Evolutionary conservation across 192 early-diverging fungal species (phyloP), one percentile per base, ranked within the genome.

Genomic region (Coemansia sp.): DNA sequence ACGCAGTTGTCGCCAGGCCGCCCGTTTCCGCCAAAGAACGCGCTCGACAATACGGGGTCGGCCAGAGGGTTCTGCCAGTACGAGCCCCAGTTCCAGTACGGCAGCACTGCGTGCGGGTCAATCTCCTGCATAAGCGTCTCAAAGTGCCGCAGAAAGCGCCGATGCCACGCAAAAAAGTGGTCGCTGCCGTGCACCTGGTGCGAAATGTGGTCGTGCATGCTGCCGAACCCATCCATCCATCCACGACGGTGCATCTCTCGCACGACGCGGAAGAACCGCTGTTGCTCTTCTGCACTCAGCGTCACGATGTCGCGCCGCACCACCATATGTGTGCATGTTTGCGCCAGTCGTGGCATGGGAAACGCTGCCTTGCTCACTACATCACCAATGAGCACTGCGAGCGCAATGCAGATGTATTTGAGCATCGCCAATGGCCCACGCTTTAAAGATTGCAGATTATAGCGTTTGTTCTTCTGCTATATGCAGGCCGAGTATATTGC

Each of bases 31-130:
- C 82, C 84, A 66, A 76, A 75, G 14, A 64, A 63, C 21, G 52
- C 45, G 12, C 59, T 25, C 17, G 72, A 67, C 14, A 85, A 55
- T 3, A 79, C 68, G 4, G 73, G 76, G 24, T 75, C 73, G 1
- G 49, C 57, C 11, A 65, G 56, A 49, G 85, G 84, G 68, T 82
- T 70, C 70, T 78, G 66, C 77, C 76, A 79, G 68, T 74, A 72
- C 47, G 65, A 72, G 27, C 69, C 73, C 88, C 88, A 90, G 77
- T 86, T 85, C 86, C 86, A 87, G 82, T 86, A 89, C 2, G 86
- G 88, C 32, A 89, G 56, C 14, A 83, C 68, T 2, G 80, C 74
- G 15, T 60, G 65, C 15, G 81, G 78, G 49, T 85, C 80, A 11
- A 82, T 82, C 23, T 72, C 64, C 62, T 82, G 80, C 83, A 85